These are phyloP conservation scores for Fusarium annulatum DNA, from an alignment of 2,329 filamentous ascomycete species.

Conservation along the genomic window DNA sequence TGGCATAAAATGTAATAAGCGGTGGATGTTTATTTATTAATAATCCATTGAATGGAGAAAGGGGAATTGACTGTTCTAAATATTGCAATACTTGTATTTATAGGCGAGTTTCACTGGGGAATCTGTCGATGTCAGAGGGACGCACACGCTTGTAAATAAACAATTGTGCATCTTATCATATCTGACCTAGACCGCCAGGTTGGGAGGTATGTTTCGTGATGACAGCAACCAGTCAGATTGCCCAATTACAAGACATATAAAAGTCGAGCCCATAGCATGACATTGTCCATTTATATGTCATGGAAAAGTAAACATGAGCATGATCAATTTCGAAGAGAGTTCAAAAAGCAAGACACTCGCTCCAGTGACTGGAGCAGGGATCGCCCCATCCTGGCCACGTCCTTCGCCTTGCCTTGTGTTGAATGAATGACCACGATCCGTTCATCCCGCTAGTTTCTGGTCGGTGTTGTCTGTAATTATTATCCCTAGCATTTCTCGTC, in stretches of 20 bases:
- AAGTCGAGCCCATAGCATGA: conserved; percentile 14
- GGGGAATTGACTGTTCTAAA: conserved; percentile 9
- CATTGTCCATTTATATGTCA: neutral
- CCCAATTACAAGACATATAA: conserved; percentile 25
- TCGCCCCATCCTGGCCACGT: conserved; percentile 14
- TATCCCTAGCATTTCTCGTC: conserved; percentile 27
- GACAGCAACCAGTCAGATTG: conserved; percentile 19
- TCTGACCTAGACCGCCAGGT: conserved; percentile 17
- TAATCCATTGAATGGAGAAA: conserved; percentile 12
- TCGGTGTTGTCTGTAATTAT: neutral
- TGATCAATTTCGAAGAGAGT: neutral
- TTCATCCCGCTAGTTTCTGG: conserved; percentile 32
- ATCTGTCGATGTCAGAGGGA: neutral
- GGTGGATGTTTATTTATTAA: conserved; percentile 18
- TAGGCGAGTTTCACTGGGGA: neutral
- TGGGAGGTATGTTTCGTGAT: conserved; percentile 22
- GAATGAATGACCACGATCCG: conserved; percentile 25
- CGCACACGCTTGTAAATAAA: neutral
- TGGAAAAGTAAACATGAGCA: conserved; percentile 2
- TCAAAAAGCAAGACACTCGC: conserved; percentile 3
- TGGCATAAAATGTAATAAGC: conserved; percentile 40
- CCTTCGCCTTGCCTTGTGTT: conserved; percentile 7
- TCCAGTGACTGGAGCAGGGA: conserved; percentile 6
- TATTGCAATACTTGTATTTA: neutral
- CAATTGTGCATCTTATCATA: conserved; percentile 16